Percentiles rank a stretch among this genome's conserved stretches.
These are phyloP conservation scores for Salix purpurea DNA, from an alignment of 345 rosid species.

Conservation along the genomic window DNA sequence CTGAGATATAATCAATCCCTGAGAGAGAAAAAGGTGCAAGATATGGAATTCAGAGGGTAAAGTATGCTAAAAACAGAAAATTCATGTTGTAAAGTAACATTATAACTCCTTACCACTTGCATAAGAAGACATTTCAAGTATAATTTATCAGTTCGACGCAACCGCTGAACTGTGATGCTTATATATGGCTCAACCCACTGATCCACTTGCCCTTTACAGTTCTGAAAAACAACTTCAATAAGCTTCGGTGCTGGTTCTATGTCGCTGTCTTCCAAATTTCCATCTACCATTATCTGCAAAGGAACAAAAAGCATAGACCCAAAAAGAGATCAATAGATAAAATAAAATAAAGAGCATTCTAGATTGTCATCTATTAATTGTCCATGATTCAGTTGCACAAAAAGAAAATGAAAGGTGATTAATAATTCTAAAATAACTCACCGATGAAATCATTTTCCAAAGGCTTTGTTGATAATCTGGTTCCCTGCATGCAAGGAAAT, in stretches of 20 bases:
- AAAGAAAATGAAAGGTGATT: not conserved
- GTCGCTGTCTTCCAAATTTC: slow-evolving; percentile 82
- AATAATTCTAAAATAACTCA: slow-evolving; percentile 33
- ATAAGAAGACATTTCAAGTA: slow-evolving; percentile 86
- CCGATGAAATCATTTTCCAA: slow-evolving; percentile 86
- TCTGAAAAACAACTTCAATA: slow-evolving; percentile 93
- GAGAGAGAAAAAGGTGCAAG: not conserved
- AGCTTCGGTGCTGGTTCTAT: slow-evolving; percentile 97
- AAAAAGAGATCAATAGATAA: not conserved
- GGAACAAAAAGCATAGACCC: not conserved
- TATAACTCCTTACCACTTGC: slow-evolving; percentile 76
- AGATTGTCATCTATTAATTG: not conserved
- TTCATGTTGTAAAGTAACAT: not conserved
- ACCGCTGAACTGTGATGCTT: slow-evolving; percentile 72
- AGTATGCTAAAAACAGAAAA: not conserved
- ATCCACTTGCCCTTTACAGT: slow-evolving; percentile 97
- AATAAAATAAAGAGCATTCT: not conserved
- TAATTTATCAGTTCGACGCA: slow-evolving; percentile 71
- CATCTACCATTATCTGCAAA: slow-evolving; percentile 74
- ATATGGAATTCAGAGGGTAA: not conserved
- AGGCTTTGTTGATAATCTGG: slow-evolving; percentile 96
- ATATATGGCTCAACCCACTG: slow-evolving; percentile 96
- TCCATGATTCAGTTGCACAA: not conserved
- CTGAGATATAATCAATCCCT: not conserved
- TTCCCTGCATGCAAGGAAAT: slow-evolving; percentile 84